These are phyloP conservation scores for Amphibolis antarctica DNA, from an alignment of 106 monocot species.

Conservation along the genomic window DNA sequence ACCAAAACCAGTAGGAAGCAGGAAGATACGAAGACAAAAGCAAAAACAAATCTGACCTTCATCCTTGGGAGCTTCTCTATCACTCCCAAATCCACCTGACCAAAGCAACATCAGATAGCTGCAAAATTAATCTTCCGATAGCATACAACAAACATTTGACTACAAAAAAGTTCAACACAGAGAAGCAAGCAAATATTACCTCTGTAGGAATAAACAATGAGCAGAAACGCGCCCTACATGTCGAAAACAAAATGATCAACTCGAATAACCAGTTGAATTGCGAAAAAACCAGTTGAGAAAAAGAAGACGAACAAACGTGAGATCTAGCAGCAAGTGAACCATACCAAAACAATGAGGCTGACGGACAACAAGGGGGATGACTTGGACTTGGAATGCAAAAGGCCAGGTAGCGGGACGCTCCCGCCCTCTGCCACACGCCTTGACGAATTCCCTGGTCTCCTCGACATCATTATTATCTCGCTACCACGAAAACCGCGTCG, in stretches of 20 bases:
- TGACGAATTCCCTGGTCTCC: slow-evolving; percentile 22
- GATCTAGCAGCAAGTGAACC: neutral
- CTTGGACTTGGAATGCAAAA: slow-evolving; percentile 14
- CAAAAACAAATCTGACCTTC: slow-evolving; percentile 33
- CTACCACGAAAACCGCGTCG: too few relatives aligned
- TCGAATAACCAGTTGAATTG: neutral
- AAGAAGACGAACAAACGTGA: neutral
- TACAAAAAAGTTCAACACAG: neutral
- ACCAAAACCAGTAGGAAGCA: neutral
- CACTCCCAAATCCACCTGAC: slow-evolving; percentile 31
- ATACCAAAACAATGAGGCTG: slow-evolving; percentile 58
- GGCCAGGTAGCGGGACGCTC: slow-evolving; percentile 5
- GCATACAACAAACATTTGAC: neutral
- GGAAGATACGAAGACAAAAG: neutral
- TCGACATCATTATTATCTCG: slow-evolving; percentile 14
- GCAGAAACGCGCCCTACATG: slow-evolving; percentile 53
- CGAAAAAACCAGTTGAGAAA: neutral
- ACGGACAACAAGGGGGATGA: slow-evolving; percentile 22
- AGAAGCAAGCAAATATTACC: slow-evolving; percentile 11
- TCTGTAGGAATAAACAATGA: slow-evolving; percentile 48
- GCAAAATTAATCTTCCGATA: neutral
- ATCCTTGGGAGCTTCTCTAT: slow-evolving; percentile 29
- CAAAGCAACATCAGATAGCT: neutral
- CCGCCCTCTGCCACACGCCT: slow-evolving; percentile 13
- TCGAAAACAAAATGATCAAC: neutral